Conservation (phyloP, 1,284 basidiomycete species). For the Cryptococcus sp. region DNA sequence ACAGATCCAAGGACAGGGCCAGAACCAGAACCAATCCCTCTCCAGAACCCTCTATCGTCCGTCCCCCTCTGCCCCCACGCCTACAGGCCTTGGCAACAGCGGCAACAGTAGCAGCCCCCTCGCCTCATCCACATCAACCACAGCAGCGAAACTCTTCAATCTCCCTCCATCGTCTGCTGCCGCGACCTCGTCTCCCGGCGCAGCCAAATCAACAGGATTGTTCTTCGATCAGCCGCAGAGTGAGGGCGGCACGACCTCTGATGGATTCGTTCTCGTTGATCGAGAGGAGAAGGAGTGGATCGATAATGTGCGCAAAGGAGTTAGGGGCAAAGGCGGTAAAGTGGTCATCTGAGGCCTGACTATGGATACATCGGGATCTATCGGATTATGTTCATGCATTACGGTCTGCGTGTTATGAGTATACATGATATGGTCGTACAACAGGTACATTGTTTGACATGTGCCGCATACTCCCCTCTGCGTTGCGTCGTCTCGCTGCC, state of each 20-base stretch:
- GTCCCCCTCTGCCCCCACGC: background rate
- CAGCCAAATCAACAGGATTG: constrained; percentile 1
- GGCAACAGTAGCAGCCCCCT: background rate
- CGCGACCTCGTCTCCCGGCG: constrained; percentile 15
- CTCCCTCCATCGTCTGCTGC: constrained; percentile 5
- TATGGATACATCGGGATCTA: background rate
- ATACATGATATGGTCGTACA: background rate
- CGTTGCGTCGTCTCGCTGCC: too few species aligned
- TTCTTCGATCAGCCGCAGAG: constrained; percentile 3
- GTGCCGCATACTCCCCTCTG: too few species aligned
- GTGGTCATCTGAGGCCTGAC: constrained; percentile 16
- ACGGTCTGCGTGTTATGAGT: background rate
- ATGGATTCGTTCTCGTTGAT: constrained; percentile 41
- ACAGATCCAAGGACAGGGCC: background rate
- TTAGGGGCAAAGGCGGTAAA: constrained; percentile 38
- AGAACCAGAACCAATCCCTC: too few species aligned
- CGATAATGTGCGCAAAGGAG: constrained; percentile 49
- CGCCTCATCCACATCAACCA: constrained; percentile 10
- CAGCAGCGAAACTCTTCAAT: constrained; percentile 38
- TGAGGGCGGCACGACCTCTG: constrained; percentile 9
- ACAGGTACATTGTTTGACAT: background rate
- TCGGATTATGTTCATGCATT: background rate
- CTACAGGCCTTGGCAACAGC: too few species aligned
- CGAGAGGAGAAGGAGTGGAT: constrained; percentile 49
- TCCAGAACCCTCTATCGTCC: too few species aligned